Evolutionary conservation across 495 filamentous ascomycete genomes (phyloP).

Genomic region (Trichoderma gamsii): DNA sequence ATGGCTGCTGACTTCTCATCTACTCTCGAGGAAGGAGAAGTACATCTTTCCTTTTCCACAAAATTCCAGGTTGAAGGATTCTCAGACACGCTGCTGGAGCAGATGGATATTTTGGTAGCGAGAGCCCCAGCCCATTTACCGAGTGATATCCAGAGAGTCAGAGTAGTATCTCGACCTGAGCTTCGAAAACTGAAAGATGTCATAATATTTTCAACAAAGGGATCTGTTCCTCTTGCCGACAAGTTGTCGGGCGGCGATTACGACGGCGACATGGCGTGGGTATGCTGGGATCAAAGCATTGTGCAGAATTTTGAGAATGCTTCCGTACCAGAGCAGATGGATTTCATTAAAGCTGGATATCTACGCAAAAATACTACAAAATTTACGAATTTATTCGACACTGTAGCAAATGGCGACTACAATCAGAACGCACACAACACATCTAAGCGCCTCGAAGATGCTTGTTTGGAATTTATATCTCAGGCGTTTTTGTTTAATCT

Average conservation of each 20-base stretch:
- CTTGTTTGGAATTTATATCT: conserved; percentile 42
- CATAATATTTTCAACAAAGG: conserved; percentile 73
- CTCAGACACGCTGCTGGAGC: conserved; percentile 55
- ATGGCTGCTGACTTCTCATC: conserved; percentile 77
- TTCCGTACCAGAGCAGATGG: conserved; percentile 43
- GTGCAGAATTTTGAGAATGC: conserved; percentile 73
- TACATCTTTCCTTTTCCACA: conserved; percentile 74
- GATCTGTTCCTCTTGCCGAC: conserved; percentile 63
- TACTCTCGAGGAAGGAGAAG: conserved; percentile 63
- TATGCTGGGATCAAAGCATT: conserved; percentile 80
- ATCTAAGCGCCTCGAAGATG: conserved; percentile 13
- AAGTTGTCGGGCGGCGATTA: conserved; percentile 92
- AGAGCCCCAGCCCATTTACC: conserved; percentile 73
- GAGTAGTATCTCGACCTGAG: conserved; percentile 53
- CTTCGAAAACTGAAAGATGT: conserved; percentile 77
- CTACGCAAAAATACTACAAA: conserved; percentile 52
- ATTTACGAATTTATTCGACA: conserved; percentile 39
- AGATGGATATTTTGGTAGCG: conserved; percentile 77
- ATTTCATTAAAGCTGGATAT: conserved; percentile 49
- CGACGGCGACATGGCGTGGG: conserved; percentile 84
- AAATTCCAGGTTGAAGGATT: conserved; percentile 54
- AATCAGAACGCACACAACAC: not conserved
- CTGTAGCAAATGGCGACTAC: not conserved
- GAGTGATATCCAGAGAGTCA: conserved; percentile 75
- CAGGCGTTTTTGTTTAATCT: conserved; percentile 61